phyloP scores from a whole-genome alignment of 257 asterid species.

The Scutellaria galericulata region DNA sequence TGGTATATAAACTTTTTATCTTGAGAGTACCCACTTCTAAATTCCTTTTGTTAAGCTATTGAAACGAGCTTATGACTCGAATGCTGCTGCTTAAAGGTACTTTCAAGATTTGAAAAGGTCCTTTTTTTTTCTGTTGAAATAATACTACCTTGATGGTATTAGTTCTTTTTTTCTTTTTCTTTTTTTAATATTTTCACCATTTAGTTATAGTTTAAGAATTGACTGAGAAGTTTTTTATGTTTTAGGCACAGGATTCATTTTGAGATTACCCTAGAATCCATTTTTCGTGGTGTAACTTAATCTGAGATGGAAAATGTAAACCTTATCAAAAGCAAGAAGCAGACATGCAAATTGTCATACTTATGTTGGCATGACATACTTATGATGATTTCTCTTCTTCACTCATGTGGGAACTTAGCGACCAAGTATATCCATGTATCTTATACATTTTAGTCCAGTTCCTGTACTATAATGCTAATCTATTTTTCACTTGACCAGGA shows the following conservation, averaged over 20 bases:
- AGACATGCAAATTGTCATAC: not conserved
- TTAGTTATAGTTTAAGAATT: no score
- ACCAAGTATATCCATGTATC: slow-evolving; percentile 3
- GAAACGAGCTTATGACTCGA: not conserved
- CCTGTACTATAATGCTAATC: not conserved
- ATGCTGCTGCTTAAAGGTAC: slow-evolving; percentile 6
- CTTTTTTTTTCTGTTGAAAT: not conserved
- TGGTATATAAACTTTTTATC: slow-evolving; percentile 7
- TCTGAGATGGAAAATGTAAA: no score
- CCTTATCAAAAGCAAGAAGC: no score
- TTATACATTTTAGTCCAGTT: not conserved
- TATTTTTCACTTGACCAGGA: not conserved
- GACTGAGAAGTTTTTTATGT: no score
- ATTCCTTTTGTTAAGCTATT: not conserved
- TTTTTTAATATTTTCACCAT: not conserved
- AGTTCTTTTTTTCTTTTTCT: not conserved
- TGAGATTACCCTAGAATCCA: no score
- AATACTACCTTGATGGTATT: not conserved
- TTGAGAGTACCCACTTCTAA: not conserved
- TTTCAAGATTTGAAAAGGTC: not conserved
- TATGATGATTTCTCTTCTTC: not conserved
- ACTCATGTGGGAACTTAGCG: not conserved
- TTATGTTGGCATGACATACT: not conserved
- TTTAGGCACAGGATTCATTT: no score
- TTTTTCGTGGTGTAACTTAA: no score